Evolutionary conservation across 768 basidiomycete genomes (phyloP), one percentile per base, ranked within the genome.

Genomic region (Calocera cornea): DNA sequence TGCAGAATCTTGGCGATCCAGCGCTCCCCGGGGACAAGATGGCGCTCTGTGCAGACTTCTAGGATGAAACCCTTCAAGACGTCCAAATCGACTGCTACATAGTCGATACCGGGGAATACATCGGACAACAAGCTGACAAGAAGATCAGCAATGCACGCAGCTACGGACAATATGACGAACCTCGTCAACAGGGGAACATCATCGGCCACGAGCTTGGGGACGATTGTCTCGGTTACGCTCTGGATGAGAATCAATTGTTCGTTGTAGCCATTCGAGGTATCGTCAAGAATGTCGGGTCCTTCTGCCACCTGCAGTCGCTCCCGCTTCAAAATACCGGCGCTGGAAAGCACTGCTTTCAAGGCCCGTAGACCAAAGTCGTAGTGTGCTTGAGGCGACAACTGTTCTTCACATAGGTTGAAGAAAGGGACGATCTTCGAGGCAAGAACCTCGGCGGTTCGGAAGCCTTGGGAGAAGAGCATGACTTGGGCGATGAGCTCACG

Each of bases 341-440:
- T 97, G 16, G 92, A 87, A 33, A 99, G 82, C 3, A 99, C 97
- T 33, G 97, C 90, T 76, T 99, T 99, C 67, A 99, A 81, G 2
- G 97, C 97, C 70, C 97, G 92, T 34, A 99, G 82, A 79, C 97
- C 97, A 73, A 99, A 99, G 80, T 99, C 97, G 74, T 99, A 99
- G 79, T 99, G 97, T 1, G 95, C 93, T 73, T 99, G 97, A 27
- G 90, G 86, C 0, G 97, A 98, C 24, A 98, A 83, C 71, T 98
- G 95, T 72, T 98, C 97, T 69, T 94, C 88, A 71, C 97, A 99
- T 66, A 99, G 88, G 76, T 95, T 95, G 84, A 99, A 99, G 82
- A 99, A 98, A 0, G 97, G 97, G 12, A 99, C 97, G 68, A 98
- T 91, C 78, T 98, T 98, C 66, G 92, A 92, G 1, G 97, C 97